Conservation (phyloP, 805 yeast species). For the Lipomyces japonicus region DNA sequence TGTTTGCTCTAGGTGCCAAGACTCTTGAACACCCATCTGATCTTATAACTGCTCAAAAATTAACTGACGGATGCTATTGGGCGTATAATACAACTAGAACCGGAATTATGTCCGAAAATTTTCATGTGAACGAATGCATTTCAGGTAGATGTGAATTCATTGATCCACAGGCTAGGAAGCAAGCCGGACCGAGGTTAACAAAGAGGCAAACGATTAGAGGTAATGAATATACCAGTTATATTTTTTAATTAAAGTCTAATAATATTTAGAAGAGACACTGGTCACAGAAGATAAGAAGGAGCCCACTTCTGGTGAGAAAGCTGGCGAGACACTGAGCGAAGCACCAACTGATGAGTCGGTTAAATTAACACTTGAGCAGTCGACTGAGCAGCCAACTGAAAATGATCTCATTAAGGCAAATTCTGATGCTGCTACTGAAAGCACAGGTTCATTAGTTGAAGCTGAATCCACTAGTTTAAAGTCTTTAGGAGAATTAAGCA, state of each 20-base stretch:
- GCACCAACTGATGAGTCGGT: constrained; percentile 1
- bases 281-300: neutral
- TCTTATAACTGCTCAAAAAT: constrained; percentile 41
- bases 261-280: neutral
- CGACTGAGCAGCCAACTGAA: no score
- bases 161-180: constrained; percentile 7
- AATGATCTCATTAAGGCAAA: no score
- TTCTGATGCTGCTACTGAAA: no score
- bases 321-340: neutral
- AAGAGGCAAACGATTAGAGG: no score
- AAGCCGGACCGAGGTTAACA: neutral
- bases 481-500: no score
- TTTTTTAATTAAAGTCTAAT: no score
- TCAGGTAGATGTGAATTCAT: constrained; percentile 15
- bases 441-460: no score
- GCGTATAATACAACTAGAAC: constrained; percentile 40
- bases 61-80: constrained; percentile 50
- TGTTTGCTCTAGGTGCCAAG: constrained; percentile 48
- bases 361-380: no score
- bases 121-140: constrained; percentile 36
- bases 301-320: neutral
- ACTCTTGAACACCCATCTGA: constrained; percentile 41
- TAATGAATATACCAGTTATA: no score
- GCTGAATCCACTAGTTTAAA: no score
- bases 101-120: constrained; percentile 47